Base-by-base conservation (phyloP, 257 asterid species). In the Penstemon newberryi region DNA sequence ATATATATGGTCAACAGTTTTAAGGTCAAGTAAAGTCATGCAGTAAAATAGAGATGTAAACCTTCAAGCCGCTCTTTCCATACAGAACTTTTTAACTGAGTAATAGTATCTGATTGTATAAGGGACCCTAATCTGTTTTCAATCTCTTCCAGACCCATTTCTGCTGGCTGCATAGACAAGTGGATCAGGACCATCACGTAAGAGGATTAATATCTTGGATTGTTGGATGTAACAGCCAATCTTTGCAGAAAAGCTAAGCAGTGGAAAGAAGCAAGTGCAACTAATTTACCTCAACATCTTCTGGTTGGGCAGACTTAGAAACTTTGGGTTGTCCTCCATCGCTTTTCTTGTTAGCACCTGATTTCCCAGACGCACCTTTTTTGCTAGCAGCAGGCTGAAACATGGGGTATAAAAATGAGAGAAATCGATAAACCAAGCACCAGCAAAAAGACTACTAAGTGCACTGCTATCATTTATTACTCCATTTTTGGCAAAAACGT, bases 11-110 rank as follows among this genome's bases (percentile, higher is more conserved):
- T 33, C 46, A 42, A 37, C 8, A 56, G 40, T n/a, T 44, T 18
- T n/a, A 51, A 58, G 65, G 56, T 10, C 13, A 6, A 47, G 36
- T 63, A 10, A 65, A 4, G 66, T 63, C 38, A 59, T 57, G 74
- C 59, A 67, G 18, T n/a, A 59, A 61, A 60, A 39, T 6, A 62
- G 54, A 66, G 60, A 51, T 47, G 60, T 38, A 67, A 79, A 94
- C 99, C 99, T 91, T 91, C 99, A 58, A 91, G 96, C 71, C 98
- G 82, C 86, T 94, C 99, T 87, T 94, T 94, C 99, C 99, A 94
- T 62, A 86, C 92, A 69, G 96, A 81, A 80, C 98, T 91, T 79
- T 91, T 94, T 76, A 94, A 73, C 77, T 78, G 97, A 59, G 86
- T 61, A 72, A 91, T 80, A 18, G 98, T 91, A 36, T 91, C 99